These are phyloP conservation scores for Chlorella sp. DNA, from an alignment of 139 green algal species.

Conservation along the genomic window DNA sequence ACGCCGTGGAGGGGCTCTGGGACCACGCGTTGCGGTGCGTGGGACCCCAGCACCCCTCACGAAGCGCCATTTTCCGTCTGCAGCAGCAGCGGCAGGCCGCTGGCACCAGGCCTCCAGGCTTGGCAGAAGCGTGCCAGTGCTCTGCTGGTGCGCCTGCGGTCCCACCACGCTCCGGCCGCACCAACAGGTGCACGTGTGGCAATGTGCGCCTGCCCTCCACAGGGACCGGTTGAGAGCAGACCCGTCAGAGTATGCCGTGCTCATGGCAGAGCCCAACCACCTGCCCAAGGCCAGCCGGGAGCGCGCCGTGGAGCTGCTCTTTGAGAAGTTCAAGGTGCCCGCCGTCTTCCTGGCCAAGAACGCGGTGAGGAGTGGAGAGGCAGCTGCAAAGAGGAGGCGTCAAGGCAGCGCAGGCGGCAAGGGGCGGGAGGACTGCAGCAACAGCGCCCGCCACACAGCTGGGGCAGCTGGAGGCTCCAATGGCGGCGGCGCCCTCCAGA, in stretches of 20 bases:
- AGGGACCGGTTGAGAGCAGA: slow-evolving; percentile 77
- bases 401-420: too few species aligned
- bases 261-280: slow-evolving; percentile 81
- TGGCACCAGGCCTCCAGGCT: background rate
- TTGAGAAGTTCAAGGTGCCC: slow-evolving; percentile 76
- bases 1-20: slow-evolving; percentile 66
- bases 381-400: background rate
- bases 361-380: slow-evolving; percentile 29
- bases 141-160: too few species aligned
- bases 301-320: slow-evolving; percentile 71
- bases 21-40: slow-evolving; percentile 64
- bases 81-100: background rate
- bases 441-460: too few species aligned
- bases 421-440: too few species aligned
- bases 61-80: too few species aligned
- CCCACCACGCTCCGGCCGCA: too few species aligned
- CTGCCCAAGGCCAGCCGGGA: slow-evolving; percentile 54
- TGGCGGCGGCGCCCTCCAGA: background rate
- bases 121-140: background rate
- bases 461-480: background rate
- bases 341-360: slow-evolving; percentile 89
- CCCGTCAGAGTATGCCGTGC: slow-evolving; percentile 76
- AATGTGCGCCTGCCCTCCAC: slow-evolving; percentile 2
- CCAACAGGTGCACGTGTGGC: too few species aligned
- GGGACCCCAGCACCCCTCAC: too few species aligned